Evolutionary conservation across 768 basidiomycete genomes (phyloP).

Genomic region (Inosperma sp.): DNA sequence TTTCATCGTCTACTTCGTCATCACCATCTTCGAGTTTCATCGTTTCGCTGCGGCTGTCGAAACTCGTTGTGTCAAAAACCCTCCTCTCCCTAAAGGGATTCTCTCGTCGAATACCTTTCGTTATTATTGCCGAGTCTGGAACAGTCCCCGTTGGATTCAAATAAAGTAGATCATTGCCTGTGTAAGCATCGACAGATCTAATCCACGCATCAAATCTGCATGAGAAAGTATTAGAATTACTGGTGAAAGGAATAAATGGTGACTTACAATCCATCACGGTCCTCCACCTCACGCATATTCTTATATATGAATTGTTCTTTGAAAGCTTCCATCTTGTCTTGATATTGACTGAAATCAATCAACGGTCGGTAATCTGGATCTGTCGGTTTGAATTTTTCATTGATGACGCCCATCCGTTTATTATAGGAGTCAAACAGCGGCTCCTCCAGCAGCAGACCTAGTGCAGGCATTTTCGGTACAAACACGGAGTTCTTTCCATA

Average conservation of each 20-base stretch:
- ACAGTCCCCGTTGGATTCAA: slow-evolving; percentile 75
- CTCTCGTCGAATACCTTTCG: slow-evolving; percentile 49
- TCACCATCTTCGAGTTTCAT: slow-evolving; percentile 30
- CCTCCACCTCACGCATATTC: slow-evolving; percentile 81
- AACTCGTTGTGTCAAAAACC: slow-evolving; percentile 61
- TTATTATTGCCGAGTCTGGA: slow-evolving; percentile 64
- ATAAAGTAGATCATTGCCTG: slow-evolving; percentile 73
- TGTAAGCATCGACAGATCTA: slow-evolving; percentile 66
- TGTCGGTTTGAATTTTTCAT: slow-evolving; percentile 47
- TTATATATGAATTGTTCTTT: slow-evolving; percentile 84
- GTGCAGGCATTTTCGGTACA: slow-evolving; percentile 92
- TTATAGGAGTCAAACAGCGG: slow-evolving; percentile 82
- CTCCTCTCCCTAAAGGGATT: slow-evolving; percentile 67
- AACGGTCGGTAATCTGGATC: slow-evolving; percentile 63
- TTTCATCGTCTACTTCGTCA: slow-evolving; percentile 37
- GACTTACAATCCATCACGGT: slow-evolving; percentile 66
- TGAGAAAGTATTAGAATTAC: not conserved
- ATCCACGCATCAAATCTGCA: slow-evolving; percentile 85
- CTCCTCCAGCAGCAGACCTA: slow-evolving; percentile 88
- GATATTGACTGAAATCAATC: slow-evolving; percentile 67
- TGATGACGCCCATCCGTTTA: slow-evolving; percentile 44
- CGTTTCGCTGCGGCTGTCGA: slow-evolving; percentile 32
- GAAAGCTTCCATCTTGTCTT: slow-evolving; percentile 70
- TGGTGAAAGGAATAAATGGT: not conserved
- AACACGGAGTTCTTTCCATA: slow-evolving; percentile 75